Evolutionary conservation across 129 eudicot species (phyloP), one percentile per base, ranked within the genome.

Genomic region (Tagetes erecta): DNA sequence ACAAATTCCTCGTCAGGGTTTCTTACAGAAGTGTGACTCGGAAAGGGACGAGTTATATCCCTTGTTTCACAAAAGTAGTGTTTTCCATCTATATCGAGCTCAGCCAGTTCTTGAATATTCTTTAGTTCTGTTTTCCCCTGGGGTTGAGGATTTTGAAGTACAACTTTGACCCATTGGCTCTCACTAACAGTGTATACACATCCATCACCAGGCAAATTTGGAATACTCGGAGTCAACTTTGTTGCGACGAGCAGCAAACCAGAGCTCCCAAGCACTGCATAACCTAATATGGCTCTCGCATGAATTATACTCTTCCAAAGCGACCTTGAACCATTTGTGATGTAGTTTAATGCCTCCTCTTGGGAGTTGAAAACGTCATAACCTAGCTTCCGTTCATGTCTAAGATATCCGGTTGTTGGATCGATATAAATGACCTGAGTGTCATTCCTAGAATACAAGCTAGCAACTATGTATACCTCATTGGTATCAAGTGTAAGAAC

Each of bases 1-100:
- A 94, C 96, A 82, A 94, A 94, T 81, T 94, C 98, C 51, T 88
- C 92, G 75, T 94, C 98, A n/a, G 98, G 97, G 41, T 80, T 37
- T 36, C 76, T 78, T 76, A 90, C 82, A 52, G 93, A 55, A 85
- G 82, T 69, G 31, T 78, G 89, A 76, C 98, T 94, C 4, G 98
- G 98, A 72, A 94, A 94, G 50, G 98, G 97, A 45, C 93, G 82
- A 57, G 96, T 94, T 6, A 90, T 85, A 70, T 94, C 98, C 89
- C 97, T 83, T 36, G 88, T 81, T 78, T 94, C 98, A 70, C 98
- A 94, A 72, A 94, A 94, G 79, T 81, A 94, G 67, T 94, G 85
- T 65, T 90, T 94, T 50, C 98, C 98, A 77, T 94, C 97, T 49
- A 94, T 83, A 62, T 94, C 98, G 76, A 90, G 96, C 58, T 94